Base-by-base conservation (phyloP, 495 filamentous ascomycete genomes). In the Penicillium canescens region DNA sequence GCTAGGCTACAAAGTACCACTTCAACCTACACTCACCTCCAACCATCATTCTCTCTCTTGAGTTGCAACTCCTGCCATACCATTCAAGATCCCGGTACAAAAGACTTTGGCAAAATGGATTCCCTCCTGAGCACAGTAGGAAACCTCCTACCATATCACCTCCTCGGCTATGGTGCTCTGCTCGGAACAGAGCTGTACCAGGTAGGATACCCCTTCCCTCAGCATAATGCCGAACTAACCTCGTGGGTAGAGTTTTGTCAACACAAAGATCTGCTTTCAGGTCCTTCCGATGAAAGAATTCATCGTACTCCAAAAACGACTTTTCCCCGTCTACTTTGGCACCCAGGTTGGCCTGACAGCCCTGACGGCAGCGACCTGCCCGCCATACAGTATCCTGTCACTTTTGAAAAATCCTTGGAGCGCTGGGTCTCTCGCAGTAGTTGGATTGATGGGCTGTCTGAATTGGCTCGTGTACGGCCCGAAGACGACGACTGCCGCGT, bases 311-410 rank as follows among this genome's bases (percentile, higher is more conserved):
- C 78, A 82, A 42, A 81, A 79, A 50, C 73, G 69, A 13, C 42
- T 84, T 7, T 84, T 84, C 52, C 82, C 80, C 0, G 54, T 77
- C 31, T 83, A 84, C 59, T 84, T 84, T 60, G 58, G 56, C 1
- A 56, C 57, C 3, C 81, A 84, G 45, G 55, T 74, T 11, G 38
- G 71, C 1, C 60, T 84, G 11, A 56, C 77, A 9, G 34, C 74
- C 2, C 54, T 83, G 3, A 77, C 74, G 0, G 71, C 71, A 6
- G 55, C 69, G 6, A 82, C 82, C 0, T 61, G 72, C 26, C 80
- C 80, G 7, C 70, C 78, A 0, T 61, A 66, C 23, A 72, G 78
- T 16, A 59, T 72, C 0, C 3, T 70, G 0, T 76, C 75, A 1
- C 45, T 79, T n/a, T 39, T 59, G 0, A 50, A 50, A 9, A 55